Evolutionary conservation across 345 rosid genomes (phyloP), one percentile per base, ranked within the genome.

Genomic region (Heritiera littoralis): DNA sequence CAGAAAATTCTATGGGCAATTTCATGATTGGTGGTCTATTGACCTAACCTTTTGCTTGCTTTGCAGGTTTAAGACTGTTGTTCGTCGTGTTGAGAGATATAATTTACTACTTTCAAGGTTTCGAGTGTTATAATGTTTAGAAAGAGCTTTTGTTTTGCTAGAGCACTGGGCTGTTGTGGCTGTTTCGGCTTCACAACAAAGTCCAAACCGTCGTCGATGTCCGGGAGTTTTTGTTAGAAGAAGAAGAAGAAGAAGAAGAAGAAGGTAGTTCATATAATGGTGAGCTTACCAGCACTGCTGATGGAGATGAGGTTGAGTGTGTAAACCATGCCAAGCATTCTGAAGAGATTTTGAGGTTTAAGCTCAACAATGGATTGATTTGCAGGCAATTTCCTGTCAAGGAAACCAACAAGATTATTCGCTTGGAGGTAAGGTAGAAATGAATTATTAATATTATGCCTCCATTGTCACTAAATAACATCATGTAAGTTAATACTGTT

Each of bases 361-460:
- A 91, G 87, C 85, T 86, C 79, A 88, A 87, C 74, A 87, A 86
- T 87, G 98, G 93, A 82, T 70, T 88, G 80, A 85, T 92, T 85
- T 96, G 99, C 89, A 89, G 99, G 90, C 92, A 90, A 66, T 83
- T 81, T 86, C 98, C 98, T 67, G 98, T 94, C 40, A 92, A 89
- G 86, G 98, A 92, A 90, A 93, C 99, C 23, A 80, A 86, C 78
- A 86, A 60, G 80, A 91, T 94, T 78, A 75, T 97, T 81, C 98
- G 98, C 43, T 85, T 95, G 9, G 98, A 94, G 98, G 99, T 92
- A 78, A 79, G 70, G 0, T 43, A 43, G 45, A 43, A 43, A 78
- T 51, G 32, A 60, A 7, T 51, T 38, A 30, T 3, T 23, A 23
- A 23, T 23, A 0, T 23, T 28, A 56, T 18, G 17, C 38, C 9